Evolutionary conservation across 495 filamentous ascomycete species (phyloP).

Genomic region (Terfezia boudieri): DNA sequence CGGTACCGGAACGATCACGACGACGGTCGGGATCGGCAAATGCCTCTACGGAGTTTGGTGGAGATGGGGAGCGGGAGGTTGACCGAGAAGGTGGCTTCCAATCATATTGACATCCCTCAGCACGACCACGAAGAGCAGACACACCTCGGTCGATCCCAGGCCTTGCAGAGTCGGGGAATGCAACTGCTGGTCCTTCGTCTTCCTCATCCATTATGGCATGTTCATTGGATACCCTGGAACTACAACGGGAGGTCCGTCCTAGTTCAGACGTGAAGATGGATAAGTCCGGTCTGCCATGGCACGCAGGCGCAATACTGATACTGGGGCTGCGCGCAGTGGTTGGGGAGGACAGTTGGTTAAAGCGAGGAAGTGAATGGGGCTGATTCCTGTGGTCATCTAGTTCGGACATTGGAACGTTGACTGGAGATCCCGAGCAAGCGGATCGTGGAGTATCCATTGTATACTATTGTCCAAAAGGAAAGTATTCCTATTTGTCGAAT

Average conservation of each 20-base stretch:
- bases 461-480: background rate
- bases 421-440: slow-evolving; percentile 20
- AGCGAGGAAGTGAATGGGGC: slow-evolving; percentile 32
- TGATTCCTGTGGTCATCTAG: slow-evolving; percentile 86
- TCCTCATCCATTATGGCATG: slow-evolving; percentile 72
- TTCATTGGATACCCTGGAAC: slow-evolving; percentile 46
- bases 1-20: slow-evolving; percentile 27
- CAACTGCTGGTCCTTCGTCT: slow-evolving; percentile 22
- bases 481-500: background rate
- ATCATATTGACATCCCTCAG: slow-evolving; percentile 12
- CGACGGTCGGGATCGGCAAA: slow-evolving; percentile 59
- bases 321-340: background rate
- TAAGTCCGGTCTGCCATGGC: slow-evolving; percentile 1
- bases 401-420: slow-evolving; percentile 52
- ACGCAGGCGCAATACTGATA: slow-evolving; percentile 23
- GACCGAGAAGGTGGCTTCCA: slow-evolving; percentile 32
- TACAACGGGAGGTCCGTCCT: slow-evolving; percentile 24
- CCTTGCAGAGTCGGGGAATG: slow-evolving; percentile 11
- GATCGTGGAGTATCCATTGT: slow-evolving; percentile 37
- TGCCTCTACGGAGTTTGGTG: slow-evolving; percentile 91
- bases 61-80: slow-evolving; percentile 51
- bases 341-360: slow-evolving; percentile 27
- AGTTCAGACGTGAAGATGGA: slow-evolving; percentile 22
- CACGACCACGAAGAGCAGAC: background rate
- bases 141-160: slow-evolving; percentile 15